Evolutionary conservation across 2,329 filamentous ascomycete species (phyloP), one percentile per base, ranked within the genome.

Genomic region (Chlorencoelia australis): DNA sequence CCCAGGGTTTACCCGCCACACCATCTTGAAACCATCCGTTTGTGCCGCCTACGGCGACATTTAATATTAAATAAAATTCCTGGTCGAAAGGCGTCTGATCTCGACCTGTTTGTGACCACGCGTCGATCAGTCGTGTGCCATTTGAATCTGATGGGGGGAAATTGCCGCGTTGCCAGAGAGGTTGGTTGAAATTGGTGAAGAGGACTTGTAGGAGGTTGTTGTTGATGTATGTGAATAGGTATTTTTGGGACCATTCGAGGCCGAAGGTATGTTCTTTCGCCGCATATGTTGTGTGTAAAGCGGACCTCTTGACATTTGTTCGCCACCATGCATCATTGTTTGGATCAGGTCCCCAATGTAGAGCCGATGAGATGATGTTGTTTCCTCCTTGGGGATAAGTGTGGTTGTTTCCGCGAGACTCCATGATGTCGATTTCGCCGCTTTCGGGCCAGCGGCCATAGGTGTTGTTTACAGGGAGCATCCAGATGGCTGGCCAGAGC

Each of bases 401-500:
- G 62, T 78, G 73, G 61, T 89, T 85, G 66, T 93, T 93, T 41
- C 85, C 85, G 39, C 85, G 81, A 18, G 76, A 77, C 60, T 91
- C 83, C 52, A 76, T 65, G 37, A 93, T 83, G 56, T 93, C 85
- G 34, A 93, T 91, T 60, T 91, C 84, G 30, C 85, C 85, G 7
- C 82, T 87, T 6, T 66, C 61, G 1, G 85, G 85, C 85, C 85
- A 93, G 1, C 68, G 51, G 1, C 85, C 85, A 55, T 91, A 93
- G 0, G 65, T 76, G 36, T 76, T 68, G 28, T 79, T 66, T 30
- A 74, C 75, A 1, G 85, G 85, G 65, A 91, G 67, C 81, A 93
- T 83, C 82, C 82, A 88, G 52, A 93, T 89, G n/a, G 83, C 83
- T 2, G 85, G 85, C 85, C 85, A 91, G 8, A 93, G 69, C 85